phyloP scores from a whole-genome alignment of 352 stramenopile genomes.

The Discostella stelligera region DNA sequence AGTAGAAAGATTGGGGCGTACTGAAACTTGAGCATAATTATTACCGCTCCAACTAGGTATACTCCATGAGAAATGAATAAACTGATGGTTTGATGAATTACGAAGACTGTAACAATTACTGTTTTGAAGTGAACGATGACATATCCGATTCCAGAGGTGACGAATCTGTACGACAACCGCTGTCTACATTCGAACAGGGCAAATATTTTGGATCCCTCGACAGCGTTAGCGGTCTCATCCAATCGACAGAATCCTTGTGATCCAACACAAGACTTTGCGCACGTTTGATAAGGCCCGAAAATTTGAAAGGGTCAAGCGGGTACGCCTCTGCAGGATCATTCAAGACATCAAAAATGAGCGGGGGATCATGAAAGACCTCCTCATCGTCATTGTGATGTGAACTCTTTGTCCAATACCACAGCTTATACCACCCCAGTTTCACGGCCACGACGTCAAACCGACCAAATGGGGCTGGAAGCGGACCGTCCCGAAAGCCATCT shows the following conservation, averaged over 20 bases:
- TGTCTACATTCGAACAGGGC: conserved; percentile 45
- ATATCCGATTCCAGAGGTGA: background rate
- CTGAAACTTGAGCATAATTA: background rate
- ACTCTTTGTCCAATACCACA: conserved; percentile 66
- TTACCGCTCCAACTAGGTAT: background rate
- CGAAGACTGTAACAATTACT: background rate
- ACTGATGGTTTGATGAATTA: too few relatives aligned
- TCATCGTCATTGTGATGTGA: conserved; percentile 64
- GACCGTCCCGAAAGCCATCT: conserved; percentile 59
- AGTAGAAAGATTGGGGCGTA: background rate
- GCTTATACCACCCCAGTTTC: conserved; percentile 55
- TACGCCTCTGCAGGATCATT: conserved; percentile 55
- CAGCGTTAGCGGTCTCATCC: conserved; percentile 41
- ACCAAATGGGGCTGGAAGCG: conserved; percentile 51
- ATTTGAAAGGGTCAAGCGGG: conserved; percentile 48
- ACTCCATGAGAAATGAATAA: background rate
- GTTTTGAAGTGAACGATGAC: background rate
- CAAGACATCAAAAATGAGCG: conserved; percentile 62
- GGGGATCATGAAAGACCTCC: conserved; percentile 62
- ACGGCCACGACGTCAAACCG: conserved; percentile 59
- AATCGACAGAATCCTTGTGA: conserved; percentile 55
- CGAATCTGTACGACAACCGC: conserved; percentile 41
- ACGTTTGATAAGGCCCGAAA: background rate
- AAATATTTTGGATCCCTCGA: conserved; percentile 40
- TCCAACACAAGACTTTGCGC: conserved; percentile 12